These are phyloP conservation scores for Pythium phragmiticola DNA, from an alignment of 352 stramenopile genomes.

Conservation along the genomic window DNA sequence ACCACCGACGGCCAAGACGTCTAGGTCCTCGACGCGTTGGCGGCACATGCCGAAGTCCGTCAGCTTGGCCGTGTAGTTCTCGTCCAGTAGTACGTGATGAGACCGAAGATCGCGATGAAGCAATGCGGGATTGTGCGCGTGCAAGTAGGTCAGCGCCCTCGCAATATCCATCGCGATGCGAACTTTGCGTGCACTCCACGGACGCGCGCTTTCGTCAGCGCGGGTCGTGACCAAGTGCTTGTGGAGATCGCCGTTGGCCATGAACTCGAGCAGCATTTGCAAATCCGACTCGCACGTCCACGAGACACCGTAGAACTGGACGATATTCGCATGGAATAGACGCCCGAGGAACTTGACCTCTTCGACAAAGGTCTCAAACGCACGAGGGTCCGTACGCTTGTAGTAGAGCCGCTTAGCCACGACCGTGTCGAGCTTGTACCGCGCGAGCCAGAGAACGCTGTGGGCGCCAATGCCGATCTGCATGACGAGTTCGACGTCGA, in stretches of 20 bases:
- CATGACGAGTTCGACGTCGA: slow-evolving; percentile 28
- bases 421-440: slow-evolving; percentile 25
- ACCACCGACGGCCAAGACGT: slow-evolving; percentile 20
- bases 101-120: slow-evolving; percentile 38
- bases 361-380: slow-evolving; percentile 47
- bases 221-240: slow-evolving; percentile 43
- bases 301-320: slow-evolving; percentile 76
- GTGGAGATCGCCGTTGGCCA: slow-evolving; percentile 63
- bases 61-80: slow-evolving; percentile 33
- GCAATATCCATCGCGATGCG: slow-evolving; percentile 33
- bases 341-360: slow-evolving; percentile 68
- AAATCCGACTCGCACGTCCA: slow-evolving; percentile 58
- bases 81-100: slow-evolving; percentile 34
- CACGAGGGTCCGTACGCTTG: slow-evolving; percentile 18
- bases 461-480: slow-evolving; percentile 24
- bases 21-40: slow-evolving; percentile 10
- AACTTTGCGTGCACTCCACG: slow-evolving; percentile 57
- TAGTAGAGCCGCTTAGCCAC: slow-evolving; percentile 27
- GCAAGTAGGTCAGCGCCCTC: slow-evolving; percentile 32
- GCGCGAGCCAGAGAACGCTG: slow-evolving; percentile 23
- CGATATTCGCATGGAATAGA: slow-evolving; percentile 72
- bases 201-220: slow-evolving; percentile 27
- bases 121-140: slow-evolving; percentile 29
- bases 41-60: slow-evolving; percentile 29
- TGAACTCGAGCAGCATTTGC: slow-evolving; percentile 72